Evolutionary conservation across 1,139 yeast genomes (phyloP).

Genomic region (Pichia sp.): DNA sequence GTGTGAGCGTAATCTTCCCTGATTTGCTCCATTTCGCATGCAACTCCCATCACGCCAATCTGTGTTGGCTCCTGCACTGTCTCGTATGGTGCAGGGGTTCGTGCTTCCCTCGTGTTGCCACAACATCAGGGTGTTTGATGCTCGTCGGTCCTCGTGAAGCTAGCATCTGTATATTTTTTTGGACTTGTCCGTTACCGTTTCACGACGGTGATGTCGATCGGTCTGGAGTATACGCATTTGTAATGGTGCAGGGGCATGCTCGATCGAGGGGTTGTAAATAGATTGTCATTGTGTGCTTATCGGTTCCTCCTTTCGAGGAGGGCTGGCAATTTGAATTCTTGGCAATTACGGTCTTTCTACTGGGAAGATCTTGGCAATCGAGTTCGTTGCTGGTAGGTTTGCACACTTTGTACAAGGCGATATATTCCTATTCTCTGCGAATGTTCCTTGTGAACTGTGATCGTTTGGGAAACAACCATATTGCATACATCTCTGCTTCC

Average conservation of each 20-base stretch:
- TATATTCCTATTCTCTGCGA: conserved; percentile 93
- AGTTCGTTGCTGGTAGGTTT: conserved; percentile 16
- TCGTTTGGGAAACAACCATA: conserved; percentile 91
- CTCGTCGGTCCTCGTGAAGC: conserved; percentile 37
- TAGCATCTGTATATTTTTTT: conserved; percentile 25
- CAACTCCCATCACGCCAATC: conserved; percentile 29
- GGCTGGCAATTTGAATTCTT: conserved; percentile 64
- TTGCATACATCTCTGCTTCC: conserved; percentile 55
- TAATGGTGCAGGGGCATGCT: conserved; percentile 65
- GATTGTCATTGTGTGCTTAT: conserved; percentile 27
- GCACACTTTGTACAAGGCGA: conserved; percentile 46
- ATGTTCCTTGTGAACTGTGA: conserved; percentile 66
- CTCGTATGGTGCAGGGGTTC: conserved; percentile 20
- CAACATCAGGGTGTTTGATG: conserved; percentile 26
- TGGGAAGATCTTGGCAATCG: conserved; percentile 7
- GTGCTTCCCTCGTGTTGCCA: conserved; percentile 24
- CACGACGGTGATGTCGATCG: conserved; percentile 26
- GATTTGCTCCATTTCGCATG: neutral
- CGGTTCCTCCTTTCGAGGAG: neutral
- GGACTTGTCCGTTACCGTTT: conserved; percentile 18
- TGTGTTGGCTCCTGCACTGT: conserved; percentile 22
- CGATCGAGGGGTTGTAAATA: conserved; percentile 80
- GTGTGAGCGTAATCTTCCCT: no score
- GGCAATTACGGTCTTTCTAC: conserved; percentile 28
- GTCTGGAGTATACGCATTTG: conserved; percentile 11